phyloP scores from a whole-genome alignment of 805 yeast genomes.

The Kodamaea kaohsiungensis region DNA sequence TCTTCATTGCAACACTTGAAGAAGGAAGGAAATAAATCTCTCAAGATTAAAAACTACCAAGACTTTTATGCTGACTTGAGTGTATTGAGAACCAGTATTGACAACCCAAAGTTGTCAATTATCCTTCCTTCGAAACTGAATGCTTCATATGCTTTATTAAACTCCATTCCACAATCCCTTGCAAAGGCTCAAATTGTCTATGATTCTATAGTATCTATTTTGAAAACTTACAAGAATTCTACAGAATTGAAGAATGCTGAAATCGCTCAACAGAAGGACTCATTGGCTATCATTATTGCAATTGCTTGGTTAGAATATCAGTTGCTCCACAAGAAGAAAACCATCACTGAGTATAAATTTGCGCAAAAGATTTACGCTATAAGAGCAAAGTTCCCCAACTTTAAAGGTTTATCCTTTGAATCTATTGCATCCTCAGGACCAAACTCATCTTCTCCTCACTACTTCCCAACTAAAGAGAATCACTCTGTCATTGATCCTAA shows the following conservation, averaged over 20 bases:
- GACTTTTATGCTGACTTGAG: slow-evolving; percentile 59
- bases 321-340: slow-evolving; percentile 40
- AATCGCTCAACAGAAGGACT: slow-evolving; percentile 81
- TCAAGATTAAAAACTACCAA: slow-evolving; percentile 51
- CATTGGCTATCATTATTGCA: slow-evolving; percentile 70
- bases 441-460: slow-evolving; percentile 75
- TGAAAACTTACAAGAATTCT: slow-evolving; percentile 76
- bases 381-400: slow-evolving; percentile 54
- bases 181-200: slow-evolving; percentile 24
- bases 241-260: slow-evolving; percentile 72
- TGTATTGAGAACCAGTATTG: slow-evolving; percentile 21
- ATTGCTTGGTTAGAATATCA: slow-evolving; percentile 79
- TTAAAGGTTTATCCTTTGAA: slow-evolving; percentile 70
- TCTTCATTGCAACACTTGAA: slow-evolving; percentile 28
- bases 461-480: slow-evolving; percentile 63
- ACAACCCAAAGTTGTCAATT: slow-evolving; percentile 18
- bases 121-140: slow-evolving; percentile 33
- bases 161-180: slow-evolving; percentile 30
- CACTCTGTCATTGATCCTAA: slow-evolving; percentile 63
- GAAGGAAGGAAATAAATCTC: slow-evolving; percentile 19
- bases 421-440: slow-evolving; percentile 77
- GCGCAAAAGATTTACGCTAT: slow-evolving; percentile 58
- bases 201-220: slow-evolving; percentile 38
- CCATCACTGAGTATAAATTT: slow-evolving; percentile 64
- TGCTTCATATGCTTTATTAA: slow-evolving; percentile 33